phyloP scores from a whole-genome alignment of 176 grass and related monocot species.

The Microstegium vimineum region DNA sequence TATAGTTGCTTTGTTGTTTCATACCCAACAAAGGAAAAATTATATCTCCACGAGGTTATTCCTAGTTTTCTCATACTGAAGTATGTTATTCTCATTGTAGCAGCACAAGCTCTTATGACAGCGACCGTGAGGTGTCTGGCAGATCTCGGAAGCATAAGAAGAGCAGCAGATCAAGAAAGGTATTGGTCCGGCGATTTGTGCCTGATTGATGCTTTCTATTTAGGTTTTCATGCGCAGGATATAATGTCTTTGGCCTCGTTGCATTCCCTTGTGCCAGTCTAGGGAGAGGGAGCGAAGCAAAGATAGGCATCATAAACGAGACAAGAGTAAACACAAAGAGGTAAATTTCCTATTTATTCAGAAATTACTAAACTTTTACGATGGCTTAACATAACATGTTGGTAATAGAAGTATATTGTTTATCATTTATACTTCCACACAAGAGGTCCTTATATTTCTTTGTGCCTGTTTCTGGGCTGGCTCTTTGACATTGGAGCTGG shows the following conservation, averaged over 20 bases:
- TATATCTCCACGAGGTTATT: background rate
- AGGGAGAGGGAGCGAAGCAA: conserved; percentile 60
- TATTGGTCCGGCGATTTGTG: background rate
- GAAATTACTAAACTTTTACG: background rate
- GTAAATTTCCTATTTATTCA: conserved; percentile 44
- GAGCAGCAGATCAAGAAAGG: conserved; percentile 64
- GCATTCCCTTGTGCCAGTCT: conserved; percentile 24
- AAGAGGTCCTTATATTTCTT: conserved; percentile 74
- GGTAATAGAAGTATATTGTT: background rate
- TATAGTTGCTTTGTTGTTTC: background rate
- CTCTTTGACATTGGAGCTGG: conserved; percentile 99
- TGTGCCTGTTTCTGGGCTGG: conserved; percentile 90
- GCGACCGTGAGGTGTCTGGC: conserved; percentile 37
- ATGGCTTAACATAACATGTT: background rate
- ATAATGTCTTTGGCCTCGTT: background rate
- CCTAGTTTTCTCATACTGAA: background rate
- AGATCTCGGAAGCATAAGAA: conserved; percentile 55
- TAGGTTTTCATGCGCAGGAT: background rate
- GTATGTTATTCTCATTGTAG: conserved; percentile 21
- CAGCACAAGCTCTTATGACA: conserved; percentile 47
- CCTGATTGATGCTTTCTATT: background rate
- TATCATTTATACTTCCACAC: background rate
- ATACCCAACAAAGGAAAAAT: background rate
- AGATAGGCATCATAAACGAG: conserved; percentile 47
- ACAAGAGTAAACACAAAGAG: conserved; percentile 59